phyloP scores from a whole-genome alignment of 2,329 filamentous ascomycete genomes.

The Hypoxylon sp. region DNA sequence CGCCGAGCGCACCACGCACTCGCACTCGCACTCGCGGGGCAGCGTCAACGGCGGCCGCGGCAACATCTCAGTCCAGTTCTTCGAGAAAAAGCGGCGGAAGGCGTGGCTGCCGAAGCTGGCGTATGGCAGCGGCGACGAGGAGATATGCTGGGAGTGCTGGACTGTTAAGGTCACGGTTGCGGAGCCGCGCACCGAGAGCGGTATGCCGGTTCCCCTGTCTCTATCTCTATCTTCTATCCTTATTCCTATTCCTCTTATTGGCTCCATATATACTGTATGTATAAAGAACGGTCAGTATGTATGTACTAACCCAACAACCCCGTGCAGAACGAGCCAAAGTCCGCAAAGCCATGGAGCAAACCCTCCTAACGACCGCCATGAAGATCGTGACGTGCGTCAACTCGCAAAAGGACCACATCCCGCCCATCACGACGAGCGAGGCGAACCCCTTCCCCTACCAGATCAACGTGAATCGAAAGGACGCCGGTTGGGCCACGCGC shows the following conservation, averaged over 20 bases:
- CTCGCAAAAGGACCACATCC: conserved; percentile 93
- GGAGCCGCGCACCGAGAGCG: conserved; percentile 88
- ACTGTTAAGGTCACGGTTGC: conserved; percentile 93
- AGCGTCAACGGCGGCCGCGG: conserved; percentile 74
- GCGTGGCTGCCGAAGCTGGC: conserved; percentile 76
- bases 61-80: conserved; percentile 90
- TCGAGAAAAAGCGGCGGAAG: conserved; percentile 90
- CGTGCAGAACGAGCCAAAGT: conserved; percentile 85
- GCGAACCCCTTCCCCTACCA: conserved; percentile 96
- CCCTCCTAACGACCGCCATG: conserved; percentile 86
- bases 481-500: conserved; percentile 82
- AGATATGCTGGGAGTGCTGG: conserved; percentile 98
- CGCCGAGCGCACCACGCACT: conserved; percentile 63
- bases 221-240: conserved; percentile 1
- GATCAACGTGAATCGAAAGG: conserved; percentile 88
- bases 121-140: conserved; percentile 77
- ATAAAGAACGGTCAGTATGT: not conserved
- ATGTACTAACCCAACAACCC: not conserved
- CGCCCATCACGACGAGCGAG: conserved; percentile 92
- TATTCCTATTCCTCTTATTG: not conserved
- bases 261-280: not conserved
- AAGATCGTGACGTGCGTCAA: conserved; percentile 93
- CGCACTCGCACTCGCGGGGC: conserved; percentile 47
- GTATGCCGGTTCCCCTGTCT: conserved; percentile 65
- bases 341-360: conserved; percentile 90